Conservation (phyloP, 768 basidiomycete species). For the Rhodotorula graminis region DNA sequence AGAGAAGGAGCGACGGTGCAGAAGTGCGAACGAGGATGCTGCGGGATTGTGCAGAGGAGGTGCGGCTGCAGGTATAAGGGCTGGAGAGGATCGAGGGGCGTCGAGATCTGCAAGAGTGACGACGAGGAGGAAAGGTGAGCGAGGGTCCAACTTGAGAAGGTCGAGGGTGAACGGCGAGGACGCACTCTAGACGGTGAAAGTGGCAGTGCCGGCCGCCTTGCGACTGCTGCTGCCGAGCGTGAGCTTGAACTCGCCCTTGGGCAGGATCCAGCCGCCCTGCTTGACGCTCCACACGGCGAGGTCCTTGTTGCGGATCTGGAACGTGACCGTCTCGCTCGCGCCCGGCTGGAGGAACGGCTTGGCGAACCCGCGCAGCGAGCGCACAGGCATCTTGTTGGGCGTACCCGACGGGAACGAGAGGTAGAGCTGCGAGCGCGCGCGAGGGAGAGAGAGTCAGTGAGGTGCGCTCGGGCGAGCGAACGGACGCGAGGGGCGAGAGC, state of each 20-base stretch:
- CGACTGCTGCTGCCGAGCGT: constrained; percentile 36
- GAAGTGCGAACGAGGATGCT: too few species aligned
- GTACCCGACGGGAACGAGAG: constrained; percentile 25
- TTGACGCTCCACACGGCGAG: constrained; percentile 23
- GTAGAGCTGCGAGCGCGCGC: constrained; percentile 29
- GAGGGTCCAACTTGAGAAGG: not conserved
- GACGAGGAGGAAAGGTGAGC: not conserved
- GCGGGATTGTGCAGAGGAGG: too few species aligned
- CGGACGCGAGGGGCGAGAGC: too few species aligned
- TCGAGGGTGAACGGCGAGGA: not conserved
- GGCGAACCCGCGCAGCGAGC: constrained; percentile 42
- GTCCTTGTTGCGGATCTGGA: constrained; percentile 44
- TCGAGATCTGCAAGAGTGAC: too few species aligned
- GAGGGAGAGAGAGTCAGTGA: too few species aligned
- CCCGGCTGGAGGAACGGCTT: constrained; percentile 40
- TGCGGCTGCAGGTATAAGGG: too few species aligned
- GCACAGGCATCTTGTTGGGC: constrained; percentile 23
- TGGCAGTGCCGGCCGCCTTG: constrained; percentile 11
- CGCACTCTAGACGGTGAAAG: not conserved
- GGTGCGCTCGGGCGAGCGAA: too few species aligned
- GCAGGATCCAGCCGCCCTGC: constrained; percentile 32
- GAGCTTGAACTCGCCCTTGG: constrained; percentile 33
- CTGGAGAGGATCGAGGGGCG: too few species aligned
- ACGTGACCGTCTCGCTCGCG: constrained; percentile 42
- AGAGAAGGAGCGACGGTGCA: too few species aligned